Percentiles rank a stretch among this genome's conserved stretches.
phyloP scores from a whole-genome alignment of 177 flowering plant genomes.

The Vitis hybrid region DNA sequence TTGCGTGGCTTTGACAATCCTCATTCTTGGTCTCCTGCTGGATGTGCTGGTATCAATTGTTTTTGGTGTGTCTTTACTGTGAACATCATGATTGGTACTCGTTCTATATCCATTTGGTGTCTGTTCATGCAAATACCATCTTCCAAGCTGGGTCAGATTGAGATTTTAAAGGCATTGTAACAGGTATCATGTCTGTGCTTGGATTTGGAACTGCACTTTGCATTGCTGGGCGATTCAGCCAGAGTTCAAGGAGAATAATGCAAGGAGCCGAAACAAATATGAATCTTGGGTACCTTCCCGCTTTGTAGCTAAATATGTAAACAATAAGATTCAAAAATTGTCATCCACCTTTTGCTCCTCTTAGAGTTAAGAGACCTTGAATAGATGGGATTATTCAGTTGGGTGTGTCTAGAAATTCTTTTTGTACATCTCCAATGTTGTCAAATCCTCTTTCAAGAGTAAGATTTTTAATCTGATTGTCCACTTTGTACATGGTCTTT shows the following conservation, averaged over 20 bases:
- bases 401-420: too few relatives aligned
- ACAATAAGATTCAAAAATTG: slow-evolving; percentile 2
- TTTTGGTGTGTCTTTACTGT: slow-evolving; percentile 84
- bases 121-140: background rate
- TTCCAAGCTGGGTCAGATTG: background rate
- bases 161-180: slow-evolving; percentile 1
- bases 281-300: slow-evolving; percentile 49
- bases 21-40: slow-evolving; percentile 68
- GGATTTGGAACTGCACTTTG: slow-evolving; percentile 80
- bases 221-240: slow-evolving; percentile 68
- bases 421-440: too few relatives aligned
- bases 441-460: too few relatives aligned
- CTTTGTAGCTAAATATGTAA: slow-evolving; percentile 32
- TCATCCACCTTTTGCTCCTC: background rate
- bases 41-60: slow-evolving; percentile 78
- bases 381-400: background rate
- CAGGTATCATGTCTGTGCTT: slow-evolving; percentile 78
- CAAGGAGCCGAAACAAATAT: slow-evolving; percentile 51
- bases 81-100: slow-evolving; percentile 72
- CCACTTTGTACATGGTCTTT: too few relatives aligned
- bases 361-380: background rate
- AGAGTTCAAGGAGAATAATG: slow-evolving; percentile 54
- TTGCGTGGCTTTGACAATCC: slow-evolving; percentile 78
- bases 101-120: background rate
- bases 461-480: too few relatives aligned